These are phyloP conservation scores for Tolypocladium capitatum DNA, from an alignment of 2,329 filamentous ascomycete genomes.

Conservation along the genomic window DNA sequence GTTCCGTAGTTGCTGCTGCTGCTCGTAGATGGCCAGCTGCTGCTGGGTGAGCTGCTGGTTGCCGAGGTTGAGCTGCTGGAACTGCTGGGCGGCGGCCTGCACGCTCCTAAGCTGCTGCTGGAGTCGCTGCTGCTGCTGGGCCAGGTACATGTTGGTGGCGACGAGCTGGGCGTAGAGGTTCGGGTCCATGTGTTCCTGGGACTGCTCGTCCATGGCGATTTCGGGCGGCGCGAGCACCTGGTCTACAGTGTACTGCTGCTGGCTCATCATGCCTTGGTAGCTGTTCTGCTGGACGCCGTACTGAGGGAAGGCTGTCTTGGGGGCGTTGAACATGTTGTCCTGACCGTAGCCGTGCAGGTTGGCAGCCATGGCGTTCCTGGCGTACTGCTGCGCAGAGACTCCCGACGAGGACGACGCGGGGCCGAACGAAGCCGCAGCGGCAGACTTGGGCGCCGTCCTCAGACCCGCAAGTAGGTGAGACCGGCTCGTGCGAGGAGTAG, in stretches of 20 bases:
- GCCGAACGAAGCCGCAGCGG: slow-evolving; percentile 57
- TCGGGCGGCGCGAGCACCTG: slow-evolving; percentile 78
- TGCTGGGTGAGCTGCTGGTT: slow-evolving; percentile 33
- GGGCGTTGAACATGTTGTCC: slow-evolving; percentile 31
- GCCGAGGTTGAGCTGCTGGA: slow-evolving; percentile 62
- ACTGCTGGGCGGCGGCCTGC: slow-evolving; percentile 71
- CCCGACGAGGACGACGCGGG: slow-evolving; percentile 44
- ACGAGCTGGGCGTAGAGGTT: slow-evolving; percentile 78
- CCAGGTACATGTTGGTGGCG: slow-evolving; percentile 81
- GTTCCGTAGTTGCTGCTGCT: slow-evolving; percentile 27
- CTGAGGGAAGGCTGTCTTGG: slow-evolving; percentile 45
- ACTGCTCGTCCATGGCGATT: slow-evolving; percentile 57
- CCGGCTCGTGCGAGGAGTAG: slow-evolving; percentile 84
- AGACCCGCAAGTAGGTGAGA: slow-evolving; percentile 89
- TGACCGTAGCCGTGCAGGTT: slow-evolving; percentile 31
- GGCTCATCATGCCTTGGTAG: slow-evolving; percentile 17
- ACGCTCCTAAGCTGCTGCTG: slow-evolving; percentile 84
- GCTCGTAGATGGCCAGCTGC: slow-evolving; percentile 32
- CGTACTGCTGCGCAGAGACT: slow-evolving; percentile 25
- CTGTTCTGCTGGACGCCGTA: slow-evolving; percentile 22
- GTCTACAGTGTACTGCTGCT: slow-evolving; percentile 60
- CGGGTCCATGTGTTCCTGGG: slow-evolving; percentile 68
- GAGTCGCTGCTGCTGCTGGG: slow-evolving; percentile 86
- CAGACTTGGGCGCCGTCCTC: slow-evolving; percentile 83
- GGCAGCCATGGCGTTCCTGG: slow-evolving; percentile 29